Base-by-base conservation (phyloP, 768 basidiomycete species). In the Suillus variegatus region DNA sequence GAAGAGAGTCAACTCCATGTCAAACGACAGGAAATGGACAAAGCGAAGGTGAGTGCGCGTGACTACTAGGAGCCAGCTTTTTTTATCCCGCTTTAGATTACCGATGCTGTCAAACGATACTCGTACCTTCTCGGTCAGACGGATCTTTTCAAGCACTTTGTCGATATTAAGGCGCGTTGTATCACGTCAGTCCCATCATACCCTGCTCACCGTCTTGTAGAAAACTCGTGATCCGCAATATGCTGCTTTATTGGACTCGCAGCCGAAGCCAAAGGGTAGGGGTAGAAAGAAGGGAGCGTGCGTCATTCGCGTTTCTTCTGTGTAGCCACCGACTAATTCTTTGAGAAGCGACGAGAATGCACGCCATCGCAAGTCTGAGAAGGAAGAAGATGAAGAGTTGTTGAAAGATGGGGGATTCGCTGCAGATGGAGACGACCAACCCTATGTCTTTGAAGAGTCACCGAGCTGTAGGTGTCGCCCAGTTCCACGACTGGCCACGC, bases 41-140 rank as follows among this genome's bases (percentile, higher is more conserved):
- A 93, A 75, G 91, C 88, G 32, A 95, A 94, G 82, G 93, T 90
- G 68, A 20, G 77, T 63, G 25, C n/a, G 20, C 12, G 41, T 46
- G 22, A 47, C 40, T 44, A 38, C 18, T 41, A 10, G 49, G 61
- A 65, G 36, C 40, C 40, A 61, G 40, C 66, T 54, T 64, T 61
- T 32, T 57, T 67, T 72, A 66, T 70, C 71, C 55, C 20, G 44
- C 54, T 62, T 25, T 69, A 98, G 94, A 85, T 95, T 47, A 81
- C 93, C 22, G 96, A 98, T 73, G 94, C 95, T 12, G 93, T 98
- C 66, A 99, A 99, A 76, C 90, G 95, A 20, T 99, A 98, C 74
- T 93, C 93, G 2, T 99, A 98, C 77, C 86, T 99, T n/a, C 85
- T 99, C 2, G 97, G 97, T 9, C 96, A 99, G 76, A 99, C 97